Evolutionary conservation across 2,329 filamentous ascomycete genomes (phyloP), one percentile per base, ranked within the genome.

Genomic region (Ramularia endophylla): DNA sequence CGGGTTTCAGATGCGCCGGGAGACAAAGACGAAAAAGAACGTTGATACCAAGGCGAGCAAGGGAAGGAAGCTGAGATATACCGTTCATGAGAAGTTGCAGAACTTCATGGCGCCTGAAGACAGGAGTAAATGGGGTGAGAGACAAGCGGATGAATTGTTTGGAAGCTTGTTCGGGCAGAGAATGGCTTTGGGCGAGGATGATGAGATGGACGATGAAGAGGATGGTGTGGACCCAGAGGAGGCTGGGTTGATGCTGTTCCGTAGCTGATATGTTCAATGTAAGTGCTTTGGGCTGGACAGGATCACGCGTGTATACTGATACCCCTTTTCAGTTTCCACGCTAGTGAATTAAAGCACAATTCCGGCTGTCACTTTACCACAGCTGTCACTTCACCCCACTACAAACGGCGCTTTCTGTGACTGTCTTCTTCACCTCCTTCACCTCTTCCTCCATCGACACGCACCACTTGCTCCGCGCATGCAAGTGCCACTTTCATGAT

Each of bases 61-160:
- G 67, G 92, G 92, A 5, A 74, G 92, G 36, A 95, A 95, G 70
- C 78, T 98, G 75, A 77, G 87, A 28, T 98, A 90, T 66, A 92
- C 86, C 12, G 87, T 95, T 33, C 89, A 97, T 60, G 90, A 97
- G 70, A 97, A 97, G 71, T 66, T 98, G 58, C 87, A 95, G 68
- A 95, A 95, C 64, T 97, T 97, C 60, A 95, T 95, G 88, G 89
- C 89, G 8, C 82, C 88, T 0, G 87, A 95, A 62, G 85, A 94
- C 61, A 73, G 86, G 39, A 75, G 83, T 3, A 66, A 64, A 12
- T 98, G 92, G 92, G 85, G 86, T 47, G 80, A 83, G 52, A 75
- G 78, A 45, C 87, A 89, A 41, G 79, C 87, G 44, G 86, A 92
- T 49, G 72, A 74, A 50, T 54, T 75, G 46, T 75, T 75, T 53